These are phyloP conservation scores for Candida succiphila DNA, from an alignment of 805 yeast species.

Conservation along the genomic window DNA sequence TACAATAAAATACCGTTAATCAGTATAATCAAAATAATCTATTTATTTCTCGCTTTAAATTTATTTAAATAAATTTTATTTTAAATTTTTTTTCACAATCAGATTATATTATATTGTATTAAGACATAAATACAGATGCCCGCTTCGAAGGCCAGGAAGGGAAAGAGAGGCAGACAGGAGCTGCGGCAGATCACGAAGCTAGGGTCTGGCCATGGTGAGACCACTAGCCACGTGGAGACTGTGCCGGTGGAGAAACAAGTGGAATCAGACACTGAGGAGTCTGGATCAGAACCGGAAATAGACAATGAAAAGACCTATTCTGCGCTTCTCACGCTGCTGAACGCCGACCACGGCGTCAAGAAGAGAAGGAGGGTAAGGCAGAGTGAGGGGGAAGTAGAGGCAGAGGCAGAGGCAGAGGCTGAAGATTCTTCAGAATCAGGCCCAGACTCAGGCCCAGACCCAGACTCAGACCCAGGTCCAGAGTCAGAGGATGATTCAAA, in stretches of 20 bases:
- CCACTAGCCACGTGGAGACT: constrained; percentile 7
- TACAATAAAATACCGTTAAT: too few relatives aligned
- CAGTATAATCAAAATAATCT: too few relatives aligned
- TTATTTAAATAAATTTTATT: too few relatives aligned
- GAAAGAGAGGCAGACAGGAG: constrained; percentile 1
- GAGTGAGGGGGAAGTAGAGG: constrained; percentile 30
- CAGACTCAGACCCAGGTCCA: too few relatives aligned
- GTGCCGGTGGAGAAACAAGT: constrained; percentile 21
- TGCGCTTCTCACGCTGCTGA: too few relatives aligned
- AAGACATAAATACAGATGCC: constrained; percentile 6
- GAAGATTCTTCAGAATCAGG: too few relatives aligned
- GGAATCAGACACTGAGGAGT: constrained; percentile 14
- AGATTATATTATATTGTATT: too few relatives aligned
- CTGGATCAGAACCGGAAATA: constrained; percentile 1
- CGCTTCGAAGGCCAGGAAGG: constrained; percentile 8
- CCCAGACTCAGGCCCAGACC: too few relatives aligned
- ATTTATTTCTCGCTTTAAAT: too few relatives aligned
- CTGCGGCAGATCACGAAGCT: background rate
- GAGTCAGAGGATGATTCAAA: too few relatives aligned
- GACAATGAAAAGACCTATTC: constrained; percentile 16
- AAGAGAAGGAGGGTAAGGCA: constrained; percentile 8
- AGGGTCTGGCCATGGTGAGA: constrained; percentile 18
- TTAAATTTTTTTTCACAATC: too few relatives aligned
- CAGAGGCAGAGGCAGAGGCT: constrained; percentile 28
- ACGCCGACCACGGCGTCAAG: too few relatives aligned